Base-by-base conservation (phyloP, 768 basidiomycete genomes). In the Dentipellis fragilis region DNA sequence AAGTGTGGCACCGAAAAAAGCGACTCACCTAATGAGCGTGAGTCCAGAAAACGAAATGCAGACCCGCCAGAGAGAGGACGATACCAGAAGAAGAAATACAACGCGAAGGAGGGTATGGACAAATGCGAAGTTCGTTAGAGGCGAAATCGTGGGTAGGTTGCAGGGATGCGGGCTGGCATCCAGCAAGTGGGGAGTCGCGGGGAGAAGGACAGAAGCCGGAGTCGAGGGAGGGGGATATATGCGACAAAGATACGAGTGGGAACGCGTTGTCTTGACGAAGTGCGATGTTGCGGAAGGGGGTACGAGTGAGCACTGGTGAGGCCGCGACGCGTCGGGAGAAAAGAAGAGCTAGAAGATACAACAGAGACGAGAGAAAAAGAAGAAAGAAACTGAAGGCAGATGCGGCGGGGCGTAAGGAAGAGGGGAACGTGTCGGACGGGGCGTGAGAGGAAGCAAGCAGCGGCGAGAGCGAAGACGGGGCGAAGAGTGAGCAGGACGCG, bases 1-100 rank as follows among this genome's bases (percentile, higher is more conserved):
- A 49, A 21, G 21, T 29, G 23, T 14, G 14, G 29, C 7, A 29
- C 48, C 1, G 16, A 29, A 22, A 29, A 29, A 29, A 29, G 29
- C 29, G 6, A 17, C 37, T n/a, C 5, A 52, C 34, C 52, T 16
- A 22, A 34, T 10, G n/a, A 54, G 22, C n/a, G 46, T 17, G 29
- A 21, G 48, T 35, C 34, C 40, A 53, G 14, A 35, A 17, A 49
- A 14, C 54, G n/a, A 17, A n/a, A n/a, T 10, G 10, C n/a, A 53
- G 21, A 17, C 17, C 19, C 22, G 39, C 8, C 38, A 22, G 36
- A 12, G 29, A 21, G 12, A 19, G 11, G 36, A 38, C 38, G 34
- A 49, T 23, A 54, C 22, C 48, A 39, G 47, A 47, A 58, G 37
- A 40, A 23, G 17, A 21, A 14, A 48, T 60, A 60, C 57, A 58